These are phyloP conservation scores for Cladosporium halotolerans DNA, from an alignment of 2,329 filamentous ascomycete genomes.

Conservation along the genomic window DNA sequence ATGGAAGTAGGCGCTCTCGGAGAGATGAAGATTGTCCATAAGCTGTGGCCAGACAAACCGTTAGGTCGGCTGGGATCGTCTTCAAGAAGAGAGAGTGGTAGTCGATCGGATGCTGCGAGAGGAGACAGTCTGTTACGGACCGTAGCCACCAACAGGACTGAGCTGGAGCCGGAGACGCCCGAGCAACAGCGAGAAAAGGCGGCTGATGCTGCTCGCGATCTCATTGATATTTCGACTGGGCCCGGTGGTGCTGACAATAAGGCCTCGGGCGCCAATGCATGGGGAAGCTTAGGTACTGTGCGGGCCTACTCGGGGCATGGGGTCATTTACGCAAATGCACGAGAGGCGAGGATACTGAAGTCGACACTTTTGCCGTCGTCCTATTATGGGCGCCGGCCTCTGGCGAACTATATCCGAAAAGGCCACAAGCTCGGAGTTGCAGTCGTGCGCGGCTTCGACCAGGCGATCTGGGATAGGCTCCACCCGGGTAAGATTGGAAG, in stretches of 20 bases:
- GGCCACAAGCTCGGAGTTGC: constrained; percentile 75
- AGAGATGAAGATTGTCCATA: constrained; percentile 84
- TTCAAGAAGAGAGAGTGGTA: constrained; percentile 5
- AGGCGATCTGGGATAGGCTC: constrained; percentile 66
- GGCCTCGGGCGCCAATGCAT: constrained; percentile 37
- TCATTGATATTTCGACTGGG: constrained; percentile 44
- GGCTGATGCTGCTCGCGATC: constrained; percentile 40
- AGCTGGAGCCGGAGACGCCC: constrained; percentile 33
- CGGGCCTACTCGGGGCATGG: constrained; percentile 66
- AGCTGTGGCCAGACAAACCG: constrained; percentile 67
- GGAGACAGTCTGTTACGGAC: constrained; percentile 19
- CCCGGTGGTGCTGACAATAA: constrained; percentile 43
- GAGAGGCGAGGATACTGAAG: constrained; percentile 76
- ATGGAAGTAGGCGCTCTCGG: constrained; percentile 82
- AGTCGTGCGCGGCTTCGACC: constrained; percentile 84
- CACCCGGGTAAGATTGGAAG: constrained; percentile 49
- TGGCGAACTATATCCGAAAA: constrained; percentile 74
- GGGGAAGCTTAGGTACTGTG: constrained; percentile 41
- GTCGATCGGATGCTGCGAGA: constrained; percentile 10
- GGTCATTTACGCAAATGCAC: constrained; percentile 76
- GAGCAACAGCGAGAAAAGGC: constrained; percentile 39
- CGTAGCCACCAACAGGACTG: constrained; percentile 24
- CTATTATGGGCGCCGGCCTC: constrained; percentile 74
- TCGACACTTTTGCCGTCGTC: constrained; percentile 77
- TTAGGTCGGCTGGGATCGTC: constrained; percentile 26